A percentile compares a stretch with the other conserved stretches of the same genome.
phyloP scores from a whole-genome alignment of 2,329 filamentous ascomycete species.

The Trichoderma sp. region DNA sequence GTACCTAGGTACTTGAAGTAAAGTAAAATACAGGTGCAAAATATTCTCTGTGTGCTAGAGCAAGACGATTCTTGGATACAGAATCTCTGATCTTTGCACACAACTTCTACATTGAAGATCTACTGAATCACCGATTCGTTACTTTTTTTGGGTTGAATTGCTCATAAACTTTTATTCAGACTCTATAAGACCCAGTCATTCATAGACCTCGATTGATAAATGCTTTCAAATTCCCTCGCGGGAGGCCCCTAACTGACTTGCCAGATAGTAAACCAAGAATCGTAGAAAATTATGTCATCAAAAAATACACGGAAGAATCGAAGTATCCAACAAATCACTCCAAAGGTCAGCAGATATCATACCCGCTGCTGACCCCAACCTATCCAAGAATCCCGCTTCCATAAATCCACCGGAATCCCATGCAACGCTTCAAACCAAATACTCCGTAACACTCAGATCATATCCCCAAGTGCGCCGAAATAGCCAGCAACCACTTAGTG shows the following conservation, averaged over 20 bases:
- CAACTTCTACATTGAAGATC: neutral
- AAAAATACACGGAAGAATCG: conserved; percentile 21
- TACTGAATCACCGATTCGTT: neutral
- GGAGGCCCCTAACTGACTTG: neutral
- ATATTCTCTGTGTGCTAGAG: neutral
- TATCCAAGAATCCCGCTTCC: neutral
- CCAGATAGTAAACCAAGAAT: conserved; percentile 12
- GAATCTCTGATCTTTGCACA: neutral
- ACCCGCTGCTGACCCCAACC: neutral
- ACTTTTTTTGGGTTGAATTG: neutral
- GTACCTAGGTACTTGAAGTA: neutral
- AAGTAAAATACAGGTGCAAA: neutral
- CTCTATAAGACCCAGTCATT: conserved; percentile 18
- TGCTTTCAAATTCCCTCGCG: conserved; percentile 7
- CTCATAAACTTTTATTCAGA: conserved; percentile 15
- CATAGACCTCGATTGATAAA: conserved; percentile 18
- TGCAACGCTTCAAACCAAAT: conserved; percentile 12
- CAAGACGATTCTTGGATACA: neutral
- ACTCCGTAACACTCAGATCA: neutral
- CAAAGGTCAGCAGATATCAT: conserved; percentile 18
- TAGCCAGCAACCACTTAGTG: conserved; percentile 24
- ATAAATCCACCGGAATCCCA: neutral
- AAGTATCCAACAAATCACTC: conserved; percentile 18
- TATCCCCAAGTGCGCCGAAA: neutral
- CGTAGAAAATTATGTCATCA: conserved; percentile 11